Percentiles rank a stretch among this genome's conserved stretches.
These are phyloP conservation scores for Panicum virgatum DNA, from an alignment of 202 grass and related monocot genomes.

Conservation along the genomic window DNA sequence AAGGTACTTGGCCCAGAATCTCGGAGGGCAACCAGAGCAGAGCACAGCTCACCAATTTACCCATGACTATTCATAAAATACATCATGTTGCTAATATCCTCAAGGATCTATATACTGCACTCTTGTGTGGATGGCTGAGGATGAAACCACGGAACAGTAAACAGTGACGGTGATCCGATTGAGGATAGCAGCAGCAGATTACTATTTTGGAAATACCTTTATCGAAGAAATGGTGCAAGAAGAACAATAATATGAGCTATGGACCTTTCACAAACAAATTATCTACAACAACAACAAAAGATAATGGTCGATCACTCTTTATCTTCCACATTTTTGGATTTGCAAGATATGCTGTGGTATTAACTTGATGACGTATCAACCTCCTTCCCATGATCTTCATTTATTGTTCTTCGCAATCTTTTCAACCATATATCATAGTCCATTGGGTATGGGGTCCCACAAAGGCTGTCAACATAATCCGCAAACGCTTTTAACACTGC, in stretches of 20 bases:
- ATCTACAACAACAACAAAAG: slow-evolving; percentile 56
- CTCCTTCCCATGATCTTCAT: slow-evolving; percentile 94
- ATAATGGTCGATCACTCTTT: slow-evolving; percentile 22
- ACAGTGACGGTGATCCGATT: slow-evolving; percentile 38
- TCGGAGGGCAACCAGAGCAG: neutral
- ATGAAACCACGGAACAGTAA: slow-evolving; percentile 3
- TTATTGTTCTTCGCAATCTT: slow-evolving; percentile 79
- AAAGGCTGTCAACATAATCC: slow-evolving; percentile 98
- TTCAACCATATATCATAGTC: slow-evolving; percentile 99
- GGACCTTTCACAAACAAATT: slow-evolving; percentile 62
- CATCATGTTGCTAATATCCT: slow-evolving; percentile 62
- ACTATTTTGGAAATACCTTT: slow-evolving; percentile 20
- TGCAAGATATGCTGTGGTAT: slow-evolving; percentile 20
- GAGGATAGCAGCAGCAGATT: slow-evolving; percentile 56
- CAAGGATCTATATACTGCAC: slow-evolving; percentile 34
- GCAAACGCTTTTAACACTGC: slow-evolving; percentile 97
- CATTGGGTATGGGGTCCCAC: slow-evolving; percentile 86
- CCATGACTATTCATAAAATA: slow-evolving; percentile 36
- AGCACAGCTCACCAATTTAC: slow-evolving; percentile 25
- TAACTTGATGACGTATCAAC: slow-evolving; percentile 66
- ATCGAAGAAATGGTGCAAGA: slow-evolving; percentile 4
- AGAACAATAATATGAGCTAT: slow-evolving; percentile 41
- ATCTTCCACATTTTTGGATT: slow-evolving; percentile 33
- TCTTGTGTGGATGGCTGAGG: slow-evolving; percentile 14
- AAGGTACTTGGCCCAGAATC: too few species aligned